phyloP scores from a whole-genome alignment of 805 yeast genomes.

The Candida nemodendra region DNA sequence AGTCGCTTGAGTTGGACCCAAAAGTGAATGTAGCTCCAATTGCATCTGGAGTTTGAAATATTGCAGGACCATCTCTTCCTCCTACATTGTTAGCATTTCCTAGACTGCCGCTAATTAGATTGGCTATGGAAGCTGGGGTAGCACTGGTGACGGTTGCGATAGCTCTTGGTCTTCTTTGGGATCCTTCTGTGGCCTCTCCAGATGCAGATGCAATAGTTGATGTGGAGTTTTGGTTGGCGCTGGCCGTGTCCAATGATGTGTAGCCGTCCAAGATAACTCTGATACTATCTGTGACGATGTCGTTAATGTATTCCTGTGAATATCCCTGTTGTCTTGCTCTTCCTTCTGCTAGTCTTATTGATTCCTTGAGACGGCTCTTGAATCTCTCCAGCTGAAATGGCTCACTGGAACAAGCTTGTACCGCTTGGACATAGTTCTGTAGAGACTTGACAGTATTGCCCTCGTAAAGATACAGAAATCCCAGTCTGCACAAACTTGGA shows the following conservation, averaged over 20 bases:
- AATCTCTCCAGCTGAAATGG: conserved; percentile 24
- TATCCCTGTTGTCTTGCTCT: conserved; percentile 35
- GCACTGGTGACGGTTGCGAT: conserved; percentile 16
- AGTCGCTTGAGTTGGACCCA: conserved; percentile 8
- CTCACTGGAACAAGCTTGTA: conserved; percentile 20
- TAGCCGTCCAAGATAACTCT: conserved; percentile 23
- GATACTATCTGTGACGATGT: conserved; percentile 24
- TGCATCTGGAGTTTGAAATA: conserved; percentile 4
- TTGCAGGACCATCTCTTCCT: background rate
- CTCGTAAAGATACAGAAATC: conserved; percentile 33
- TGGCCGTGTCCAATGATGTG: conserved; percentile 7
- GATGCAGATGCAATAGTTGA: conserved; percentile 19
- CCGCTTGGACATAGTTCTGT: conserved; percentile 36
- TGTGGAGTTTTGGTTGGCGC: conserved; percentile 6
- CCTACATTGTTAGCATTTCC: background rate
- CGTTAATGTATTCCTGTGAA: conserved; percentile 27
- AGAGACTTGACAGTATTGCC: conserved; percentile 38
- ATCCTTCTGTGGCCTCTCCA: conserved; percentile 11
- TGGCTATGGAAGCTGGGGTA: conserved; percentile 16
- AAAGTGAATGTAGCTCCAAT: conserved; percentile 10
- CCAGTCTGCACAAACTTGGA: conserved; percentile 41
- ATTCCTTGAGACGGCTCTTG: conserved; percentile 27
- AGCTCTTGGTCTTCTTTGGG: conserved; percentile 16
- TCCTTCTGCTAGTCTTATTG: conserved; percentile 28
- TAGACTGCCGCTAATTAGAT: conserved; percentile 9